Conservation (phyloP, 78 protist genomes). For the Dictyostelium intermedium region DNA sequence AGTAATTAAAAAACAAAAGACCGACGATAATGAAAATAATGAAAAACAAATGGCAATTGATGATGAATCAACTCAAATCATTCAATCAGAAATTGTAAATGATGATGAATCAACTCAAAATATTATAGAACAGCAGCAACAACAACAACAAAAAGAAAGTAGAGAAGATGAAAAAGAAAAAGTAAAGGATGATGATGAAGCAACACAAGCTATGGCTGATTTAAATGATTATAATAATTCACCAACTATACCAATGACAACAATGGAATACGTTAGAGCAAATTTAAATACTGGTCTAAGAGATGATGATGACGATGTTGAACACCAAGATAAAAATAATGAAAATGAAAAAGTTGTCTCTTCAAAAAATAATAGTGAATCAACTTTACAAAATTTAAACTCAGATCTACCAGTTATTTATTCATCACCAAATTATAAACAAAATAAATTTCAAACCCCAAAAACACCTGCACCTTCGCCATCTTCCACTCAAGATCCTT, state of each 20-base stretch:
- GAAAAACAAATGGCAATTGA: background rate
- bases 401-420: background rate
- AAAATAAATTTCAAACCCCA: background rate
- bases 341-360: background rate
- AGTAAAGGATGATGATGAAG: background rate
- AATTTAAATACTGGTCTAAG: background rate
- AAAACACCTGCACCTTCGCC: constrained; percentile 29
- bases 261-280: background rate
- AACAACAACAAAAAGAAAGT: background rate
- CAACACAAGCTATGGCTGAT: background rate
- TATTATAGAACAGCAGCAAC: too few species aligned
- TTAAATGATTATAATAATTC: background rate
- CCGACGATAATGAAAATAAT: background rate
- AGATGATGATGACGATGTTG: background rate
- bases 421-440: background rate
- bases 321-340: background rate
- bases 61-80: background rate
- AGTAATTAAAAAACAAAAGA: background rate
- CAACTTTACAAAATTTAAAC: background rate
- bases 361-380: constrained; percentile 3
- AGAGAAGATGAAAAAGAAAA: background rate
- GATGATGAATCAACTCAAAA: background rate
- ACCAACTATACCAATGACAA: constrained; percentile 2
- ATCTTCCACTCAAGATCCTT: constrained; percentile 21
- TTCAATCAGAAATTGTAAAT: background rate